Evolutionary conservation across 768 basidiomycete species (phyloP), one percentile per base, ranked within the genome.

Genomic region (Coprinopsis marcescibilis): DNA sequence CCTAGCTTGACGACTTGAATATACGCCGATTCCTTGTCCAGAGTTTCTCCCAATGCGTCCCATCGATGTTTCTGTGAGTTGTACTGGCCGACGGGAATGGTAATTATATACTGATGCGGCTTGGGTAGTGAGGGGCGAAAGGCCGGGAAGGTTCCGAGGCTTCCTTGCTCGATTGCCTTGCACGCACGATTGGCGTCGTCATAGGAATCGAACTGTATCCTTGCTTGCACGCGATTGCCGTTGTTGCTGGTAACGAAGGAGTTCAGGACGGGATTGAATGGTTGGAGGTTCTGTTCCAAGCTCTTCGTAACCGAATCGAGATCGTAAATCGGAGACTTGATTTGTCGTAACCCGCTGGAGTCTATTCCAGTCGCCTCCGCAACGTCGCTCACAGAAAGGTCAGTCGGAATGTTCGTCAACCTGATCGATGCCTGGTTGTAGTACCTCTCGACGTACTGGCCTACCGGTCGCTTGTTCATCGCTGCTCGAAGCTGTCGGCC

Each of bases 91-190:
- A 49, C 41, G 1, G 76, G 67, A 35, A 81, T 71, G 21, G 59
- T 65, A 33, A 78, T 71, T 12, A 67, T 65, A 58, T 80, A 83
- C 40, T 72, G 63, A 51, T 76, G 64, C 1, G 77, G 73, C 52
- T 71, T 64, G 0, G 76, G 75, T 37, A 77, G 71, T 21, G 63
- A 64, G 15, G 72, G 52, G 48, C 66, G 66, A 27, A 77, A 50
- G 14, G 43, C 45, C 2, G 67, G 65, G 29, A 63, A 63, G 24
- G 49, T 57, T 7, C 46, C 36, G 17, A 68, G 60, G 6, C 56
- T 55, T 25, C 57, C 65, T 4, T 61, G 58, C 3, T 63, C 57
- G 29, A 81, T 63, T 15, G 47, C 53, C 4, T 64, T 61, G 20
- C 67, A 58, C 5, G 71, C 71, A 1, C 50, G 41, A 33, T 76